Percentiles rank a stretch among this genome's conserved stretches.
These are phyloP conservation scores for Populus deltoides DNA, from an alignment of 345 rosid species.

Conservation along the genomic window DNA sequence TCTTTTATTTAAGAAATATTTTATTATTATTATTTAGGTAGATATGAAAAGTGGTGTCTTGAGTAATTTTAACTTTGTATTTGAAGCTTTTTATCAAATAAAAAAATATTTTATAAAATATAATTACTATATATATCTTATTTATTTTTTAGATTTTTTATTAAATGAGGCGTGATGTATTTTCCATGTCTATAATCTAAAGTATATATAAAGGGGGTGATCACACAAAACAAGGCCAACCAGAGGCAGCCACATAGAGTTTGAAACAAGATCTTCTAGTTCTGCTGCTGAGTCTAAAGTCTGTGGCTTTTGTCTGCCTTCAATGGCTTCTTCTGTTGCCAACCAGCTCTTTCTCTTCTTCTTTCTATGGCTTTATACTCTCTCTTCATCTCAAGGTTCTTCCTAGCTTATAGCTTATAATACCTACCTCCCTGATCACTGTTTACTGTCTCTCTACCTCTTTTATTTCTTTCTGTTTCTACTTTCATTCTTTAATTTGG, in stretches of 20 bases:
- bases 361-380: conserved; percentile 12
- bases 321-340: conserved; percentile 15
- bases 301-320: not conserved
- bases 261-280: not conserved
- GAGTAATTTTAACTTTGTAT: too few relatives aligned
- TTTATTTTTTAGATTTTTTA: too few relatives aligned
- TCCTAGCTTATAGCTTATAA: not conserved
- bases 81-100: too few relatives aligned
- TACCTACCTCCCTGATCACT: not conserved
- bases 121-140: too few relatives aligned
- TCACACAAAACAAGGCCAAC: conserved; percentile 26
- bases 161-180: too few relatives aligned
- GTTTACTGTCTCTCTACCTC: not conserved
- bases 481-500: not conserved
- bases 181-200: too few relatives aligned
- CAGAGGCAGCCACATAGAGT: conserved; percentile 21
- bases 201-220: not conserved
- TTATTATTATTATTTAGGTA: too few relatives aligned
- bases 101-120: too few relatives aligned
- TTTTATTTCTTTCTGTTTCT: not conserved
- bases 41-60: too few relatives aligned
- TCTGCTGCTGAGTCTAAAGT: not conserved
- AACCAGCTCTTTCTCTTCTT: conserved; percentile 5
- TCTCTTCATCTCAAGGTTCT: conserved; percentile 22
- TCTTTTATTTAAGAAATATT: too few relatives aligned